Evolutionary conservation across 2,329 filamentous ascomycete species (phyloP), one percentile per base, ranked within the genome.

Genomic region (Sphaerulina vaccinii): DNA sequence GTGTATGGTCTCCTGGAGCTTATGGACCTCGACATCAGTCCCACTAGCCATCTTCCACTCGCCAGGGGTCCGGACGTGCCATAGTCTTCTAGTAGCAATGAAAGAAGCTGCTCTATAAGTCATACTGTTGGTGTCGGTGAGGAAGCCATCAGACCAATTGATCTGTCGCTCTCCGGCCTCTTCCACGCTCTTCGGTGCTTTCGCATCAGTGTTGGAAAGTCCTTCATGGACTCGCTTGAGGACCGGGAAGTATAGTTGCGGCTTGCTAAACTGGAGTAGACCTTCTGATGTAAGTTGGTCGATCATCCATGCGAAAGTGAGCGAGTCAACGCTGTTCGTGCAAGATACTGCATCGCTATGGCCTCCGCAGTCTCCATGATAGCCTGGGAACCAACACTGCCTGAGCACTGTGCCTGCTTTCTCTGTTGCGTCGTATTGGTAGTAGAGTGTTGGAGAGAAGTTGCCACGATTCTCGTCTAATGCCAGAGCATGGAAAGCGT

Each of bases 371-470:
- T 79, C 76, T 7, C 73, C 69, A 57, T 80, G 78, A 35, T 71
- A 73, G 4, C 78, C 77, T 0, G 77, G 76, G 44, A 79, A 79
- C 77, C 77, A 80, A 5, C 76, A 74, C 59, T 79, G 77, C 5
- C 70, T 68, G 32, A 79, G 59, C n/a, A 66, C 60, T 2, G 60
- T 62, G n/a, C 54, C 45, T n/a, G 46, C 51, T 5, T 21, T 21
- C 13, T 40, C 32, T 27, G 56, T 59, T 10, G 46, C 51, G n/a
- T 57, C 55, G 16, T 61, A 55, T 18, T 55, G 57, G 41, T 65
- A 61, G 75, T 75, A 80, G 1, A 79, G 62, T 0, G 76, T 76
- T 0, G 77, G 77, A 0, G 69, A 66, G 54, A 79, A 80, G 0
- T 77, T 72, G 3, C 62, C 63, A 1, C 78, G 70, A 44, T 71